Evolutionary conservation across 345 rosid species (phyloP), one percentile per base, ranked within the genome.

Genomic region (Trapa bicornis): DNA sequence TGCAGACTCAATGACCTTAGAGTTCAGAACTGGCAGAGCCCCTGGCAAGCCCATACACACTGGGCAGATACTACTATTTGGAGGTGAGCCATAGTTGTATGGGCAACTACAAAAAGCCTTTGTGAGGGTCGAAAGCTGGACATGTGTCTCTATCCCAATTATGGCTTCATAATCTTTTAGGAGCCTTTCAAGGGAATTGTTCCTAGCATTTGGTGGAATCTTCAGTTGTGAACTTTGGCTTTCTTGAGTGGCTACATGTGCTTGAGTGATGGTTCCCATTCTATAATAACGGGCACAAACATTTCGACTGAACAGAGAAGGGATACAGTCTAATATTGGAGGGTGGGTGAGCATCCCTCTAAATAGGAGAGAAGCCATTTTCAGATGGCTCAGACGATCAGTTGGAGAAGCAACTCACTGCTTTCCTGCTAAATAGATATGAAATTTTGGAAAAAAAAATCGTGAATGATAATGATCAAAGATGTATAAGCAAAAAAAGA

Each of bases 31-130:
- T 0, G 98, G 98, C 61, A 93, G 78, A 65, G 98, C 88, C 64
- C 98, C 92, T n/a, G 98, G 98, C 73, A 93, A 80, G 33, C 98
- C 97, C 97, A 88, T 84, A 82, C 98, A 93, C 50, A 93, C 77
- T 13, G 98, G 98, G 73, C 97, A 90, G 53, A 90, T 68, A 57
- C 80, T 80, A 47, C 92, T 78, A 75, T 90, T 93, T 22, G 98
- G 94, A 41, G 75, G 78, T 39, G 85, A 81, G 17, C 97, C 97
- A 62, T 85, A 93, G 70, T 69, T 85, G 88, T 88, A 88, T 54
- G 96, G 94, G 68, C 98, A 93, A 58, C 83, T 41, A 52, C 98
- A 93, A 61, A 93, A 93, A 9, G 97, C 98, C 75, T 93, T 93
- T 70, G 98, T 84, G 66, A 75, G 76, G 22, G 98, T 93, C 14